phyloP scores from a whole-genome alignment of 371 early-diverging fungal genomes.

The Capillidium heterosporum region DNA sequence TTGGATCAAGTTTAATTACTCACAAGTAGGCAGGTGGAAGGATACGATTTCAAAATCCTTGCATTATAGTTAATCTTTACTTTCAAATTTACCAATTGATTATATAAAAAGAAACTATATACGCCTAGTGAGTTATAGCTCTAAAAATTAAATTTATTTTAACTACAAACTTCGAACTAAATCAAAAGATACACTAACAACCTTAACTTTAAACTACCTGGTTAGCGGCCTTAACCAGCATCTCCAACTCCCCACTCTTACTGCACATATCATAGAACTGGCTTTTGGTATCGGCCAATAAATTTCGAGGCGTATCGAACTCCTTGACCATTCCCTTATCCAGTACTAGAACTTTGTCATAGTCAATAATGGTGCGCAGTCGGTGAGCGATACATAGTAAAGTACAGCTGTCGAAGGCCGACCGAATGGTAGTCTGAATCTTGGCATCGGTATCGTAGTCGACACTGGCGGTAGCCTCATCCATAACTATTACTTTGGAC shows the following conservation, averaged over 20 bases:
- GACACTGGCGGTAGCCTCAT: constrained; percentile 48
- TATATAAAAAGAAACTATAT: no score
- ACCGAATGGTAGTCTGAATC: constrained; percentile 49
- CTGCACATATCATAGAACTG: constrained; percentile 40
- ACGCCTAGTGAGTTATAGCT: no score
- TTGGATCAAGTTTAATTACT: no score
- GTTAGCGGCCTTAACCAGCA: background rate
- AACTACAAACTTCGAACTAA: no score
- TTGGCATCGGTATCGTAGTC: constrained; percentile 42
- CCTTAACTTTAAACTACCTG: no score
- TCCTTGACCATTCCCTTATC: constrained; percentile 48
- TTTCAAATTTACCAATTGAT: no score
- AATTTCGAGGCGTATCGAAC: constrained; percentile 32
- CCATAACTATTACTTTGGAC: constrained; percentile 47
- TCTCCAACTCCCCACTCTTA: constrained; percentile 39
- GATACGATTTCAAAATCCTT: no score
- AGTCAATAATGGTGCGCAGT: constrained; percentile 63
- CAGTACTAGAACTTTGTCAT: constrained; percentile 57
- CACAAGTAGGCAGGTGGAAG: no score
- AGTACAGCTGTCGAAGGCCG: constrained; percentile 32
- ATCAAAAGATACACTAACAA: no score
- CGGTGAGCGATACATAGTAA: constrained; percentile 48
- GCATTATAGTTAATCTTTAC: no score
- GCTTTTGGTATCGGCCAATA: constrained; percentile 19
- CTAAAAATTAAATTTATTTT: no score